Base-by-base conservation (phyloP, 495 filamentous ascomycete species). In the Penicillium pancosmium region DNA sequence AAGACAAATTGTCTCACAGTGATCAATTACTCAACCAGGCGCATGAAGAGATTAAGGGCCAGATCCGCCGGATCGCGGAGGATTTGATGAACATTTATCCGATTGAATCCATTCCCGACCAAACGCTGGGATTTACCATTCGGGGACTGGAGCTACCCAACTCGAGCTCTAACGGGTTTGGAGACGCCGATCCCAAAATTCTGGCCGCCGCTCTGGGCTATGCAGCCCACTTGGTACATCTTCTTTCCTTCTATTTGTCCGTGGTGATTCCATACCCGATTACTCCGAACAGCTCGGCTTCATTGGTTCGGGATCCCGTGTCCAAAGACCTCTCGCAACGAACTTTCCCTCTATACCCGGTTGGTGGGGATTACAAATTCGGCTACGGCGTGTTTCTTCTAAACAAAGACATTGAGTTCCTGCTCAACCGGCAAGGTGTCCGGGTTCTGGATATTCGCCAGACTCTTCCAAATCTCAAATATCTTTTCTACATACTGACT, bases 301-400 rank as follows among this genome's bases (percentile, higher is more conserved):
- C 88, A 19, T 84, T 86, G 51, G 89, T 97, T 54, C 82, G 86
- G 53, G 94, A 98, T 66, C 87, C 87, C 8, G 87, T 98, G 53
- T 88, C 85, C 44, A 76, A 84, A 6, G 68, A 70, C n/a, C 81
- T 92, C 5, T 79, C 84, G 7, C 84, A 86, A 52, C 82, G 89
- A 18, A 87, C 84, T 2, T 95, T 91, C 68, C 94, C 93, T 2
- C 80, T 98, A 0, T 91, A 90, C 70, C 80, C 88, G 35, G 88
- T 90, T 56, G 86, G 84, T 12, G 86, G 92, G 7, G 82, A 88
- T 31, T 96, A 90, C 66, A 85, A 93, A 10, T 97, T 97, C 68
- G 93, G 97, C 61, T 98, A 98, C 75, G 94, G 80, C 5, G 92
- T 97, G 61, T 98, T 98, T 62, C 73, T 98, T 11, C 78, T 98